These are phyloP conservation scores for Lentinus tigrinus DNA, from an alignment of 768 basidiomycete genomes.

Conservation along the genomic window DNA sequence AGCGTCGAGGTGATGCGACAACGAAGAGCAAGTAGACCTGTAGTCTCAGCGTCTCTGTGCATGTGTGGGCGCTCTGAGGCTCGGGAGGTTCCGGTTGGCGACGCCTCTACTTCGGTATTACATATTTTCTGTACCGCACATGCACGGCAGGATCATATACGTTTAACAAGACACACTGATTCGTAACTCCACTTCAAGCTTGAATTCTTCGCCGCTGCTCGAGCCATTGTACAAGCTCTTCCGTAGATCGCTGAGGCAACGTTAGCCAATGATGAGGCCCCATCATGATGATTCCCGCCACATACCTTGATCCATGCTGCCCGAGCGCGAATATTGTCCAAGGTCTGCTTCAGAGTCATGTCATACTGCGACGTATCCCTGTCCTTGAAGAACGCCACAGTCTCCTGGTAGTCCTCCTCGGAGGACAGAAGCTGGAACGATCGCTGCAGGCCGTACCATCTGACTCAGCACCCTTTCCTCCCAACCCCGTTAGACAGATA, in stretches of 20 bases:
- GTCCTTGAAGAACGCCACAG: conserved; percentile 72
- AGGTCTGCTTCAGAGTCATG: conserved; percentile 57
- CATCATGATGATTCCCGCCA: background rate
- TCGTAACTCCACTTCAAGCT: too few species aligned
- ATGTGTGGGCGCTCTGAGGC: too few species aligned
- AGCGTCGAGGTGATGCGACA: too few species aligned
- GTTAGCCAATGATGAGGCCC: background rate
- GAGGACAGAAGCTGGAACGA: conserved; percentile 44
- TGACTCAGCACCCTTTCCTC: background rate
- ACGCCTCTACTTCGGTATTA: too few species aligned
- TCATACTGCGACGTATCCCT: conserved; percentile 70
- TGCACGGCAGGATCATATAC: background rate
- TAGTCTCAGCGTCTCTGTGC: too few species aligned
- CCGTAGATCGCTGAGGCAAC: conserved; percentile 49
- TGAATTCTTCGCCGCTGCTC: conserved; percentile 29
- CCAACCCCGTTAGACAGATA: background rate
- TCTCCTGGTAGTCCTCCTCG: conserved; percentile 58
- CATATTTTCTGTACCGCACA: too few species aligned
- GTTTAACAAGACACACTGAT: too few species aligned
- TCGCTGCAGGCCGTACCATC: background rate
- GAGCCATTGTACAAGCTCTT: conserved; percentile 57
- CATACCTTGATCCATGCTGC: conserved; percentile 61
- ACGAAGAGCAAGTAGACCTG: too few species aligned
- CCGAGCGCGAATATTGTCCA: conserved; percentile 65
- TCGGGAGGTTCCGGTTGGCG: too few species aligned